Percentiles rank a stretch among this genome's conserved stretches.
phyloP scores from a whole-genome alignment of 2,329 filamentous ascomycete species.

The Fusarium pseudograminearum region DNA sequence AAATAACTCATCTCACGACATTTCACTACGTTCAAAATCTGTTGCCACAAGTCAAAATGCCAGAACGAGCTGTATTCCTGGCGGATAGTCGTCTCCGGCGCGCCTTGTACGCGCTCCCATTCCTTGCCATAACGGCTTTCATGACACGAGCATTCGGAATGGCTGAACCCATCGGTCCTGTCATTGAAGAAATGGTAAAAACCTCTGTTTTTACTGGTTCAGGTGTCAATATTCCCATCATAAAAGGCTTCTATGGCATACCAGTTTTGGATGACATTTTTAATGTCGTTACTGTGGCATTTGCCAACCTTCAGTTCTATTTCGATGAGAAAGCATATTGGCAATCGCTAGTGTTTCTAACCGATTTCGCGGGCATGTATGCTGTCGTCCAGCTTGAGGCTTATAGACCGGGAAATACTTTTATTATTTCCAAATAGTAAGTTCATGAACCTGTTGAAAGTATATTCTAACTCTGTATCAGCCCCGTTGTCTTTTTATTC shows the following conservation, averaged over 20 bases:
- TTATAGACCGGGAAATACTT: conserved; percentile 30
- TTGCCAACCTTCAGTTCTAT: conserved; percentile 46
- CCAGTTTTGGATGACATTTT: conserved; percentile 40
- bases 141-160: conserved; percentile 42
- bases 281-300: conserved; percentile 32
- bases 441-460: not conserved
- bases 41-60: not conserved
- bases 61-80: not conserved
- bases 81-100: conserved; percentile 21
- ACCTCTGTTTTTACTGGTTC: conserved; percentile 6
- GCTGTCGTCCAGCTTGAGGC: conserved; percentile 46
- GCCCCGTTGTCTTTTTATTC: conserved; percentile 38
- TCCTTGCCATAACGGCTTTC: conserved; percentile 35
- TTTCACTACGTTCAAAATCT: not conserved
- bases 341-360: conserved; percentile 48
- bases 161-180: conserved; percentile 31
- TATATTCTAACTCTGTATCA: not conserved
- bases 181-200: conserved; percentile 20
- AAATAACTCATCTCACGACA: conserved; percentile 1
- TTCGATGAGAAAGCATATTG: conserved; percentile 41
- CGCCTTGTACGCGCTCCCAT: conserved; percentile 38
- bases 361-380: conserved; percentile 47
- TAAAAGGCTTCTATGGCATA: conserved; percentile 41
- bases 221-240: conserved; percentile 20
- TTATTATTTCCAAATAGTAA: conserved; percentile 43